These are phyloP conservation scores for Apiospora hydei DNA, from an alignment of 2,329 filamentous ascomycete genomes.

Conservation along the genomic window DNA sequence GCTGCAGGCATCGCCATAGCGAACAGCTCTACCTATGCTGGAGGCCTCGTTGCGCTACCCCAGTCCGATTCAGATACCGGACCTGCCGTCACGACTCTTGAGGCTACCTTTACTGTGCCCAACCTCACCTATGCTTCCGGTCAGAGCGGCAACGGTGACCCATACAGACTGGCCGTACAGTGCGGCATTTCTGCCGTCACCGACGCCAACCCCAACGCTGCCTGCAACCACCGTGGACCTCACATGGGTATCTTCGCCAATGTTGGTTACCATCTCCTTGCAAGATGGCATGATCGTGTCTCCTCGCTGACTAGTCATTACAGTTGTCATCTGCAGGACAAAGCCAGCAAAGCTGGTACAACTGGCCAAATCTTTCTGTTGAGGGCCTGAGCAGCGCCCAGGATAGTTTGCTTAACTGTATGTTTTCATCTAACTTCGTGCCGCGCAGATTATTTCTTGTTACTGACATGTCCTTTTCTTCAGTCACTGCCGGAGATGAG, in stretches of 20 bases:
- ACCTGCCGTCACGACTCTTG: background rate
- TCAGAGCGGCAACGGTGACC: background rate
- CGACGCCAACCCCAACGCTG: too few species aligned
- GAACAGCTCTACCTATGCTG: background rate
- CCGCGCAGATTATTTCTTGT: background rate
- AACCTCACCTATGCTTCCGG: slow-evolving; percentile 1
- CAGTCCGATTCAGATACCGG: background rate
- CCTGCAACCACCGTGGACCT: background rate
- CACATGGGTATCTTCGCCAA: background rate
- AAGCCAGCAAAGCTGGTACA: background rate
- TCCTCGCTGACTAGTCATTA: background rate
- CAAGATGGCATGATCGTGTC: background rate
- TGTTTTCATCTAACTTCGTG: background rate
- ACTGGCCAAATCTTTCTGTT: background rate
- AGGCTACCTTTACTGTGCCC: slow-evolving; percentile 15
- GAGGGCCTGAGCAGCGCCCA: background rate
- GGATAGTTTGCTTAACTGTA: background rate
- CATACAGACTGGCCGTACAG: background rate
- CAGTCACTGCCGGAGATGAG: background rate
- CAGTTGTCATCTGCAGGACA: background rate
- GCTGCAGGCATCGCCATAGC: background rate
- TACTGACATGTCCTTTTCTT: background rate
- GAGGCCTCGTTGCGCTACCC: background rate
- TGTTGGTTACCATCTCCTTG: background rate
- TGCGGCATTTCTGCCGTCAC: background rate